Conservation (phyloP, 495 filamentous ascomycete species). For the Schizothecium vesticola region DNA sequence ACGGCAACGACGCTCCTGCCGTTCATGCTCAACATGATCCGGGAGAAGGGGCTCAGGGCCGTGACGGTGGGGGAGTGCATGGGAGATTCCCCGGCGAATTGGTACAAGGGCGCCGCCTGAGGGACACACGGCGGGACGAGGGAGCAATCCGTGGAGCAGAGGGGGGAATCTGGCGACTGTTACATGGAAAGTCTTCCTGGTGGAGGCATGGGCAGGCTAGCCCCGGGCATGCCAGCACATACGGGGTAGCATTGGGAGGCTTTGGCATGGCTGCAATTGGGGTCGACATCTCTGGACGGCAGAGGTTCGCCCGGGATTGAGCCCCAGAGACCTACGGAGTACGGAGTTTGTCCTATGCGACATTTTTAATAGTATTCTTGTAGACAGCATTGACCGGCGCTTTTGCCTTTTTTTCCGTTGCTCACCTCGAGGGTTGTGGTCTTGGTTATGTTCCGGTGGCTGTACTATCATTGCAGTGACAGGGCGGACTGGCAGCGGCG, state of each 20-base stretch:
- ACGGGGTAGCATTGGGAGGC: not conserved
- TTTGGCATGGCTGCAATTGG: not conserved
- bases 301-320: not conserved
- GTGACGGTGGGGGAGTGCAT: constrained; percentile 60
- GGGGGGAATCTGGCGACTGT: not conserved
- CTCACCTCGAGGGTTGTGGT: not conserved
- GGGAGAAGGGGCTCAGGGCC: constrained; percentile 24
- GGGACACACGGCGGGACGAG: not conserved
- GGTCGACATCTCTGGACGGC: not conserved
- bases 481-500: not conserved
- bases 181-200: not conserved
- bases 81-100: constrained; percentile 50
- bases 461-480: not conserved
- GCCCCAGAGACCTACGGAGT: not conserved
- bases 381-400: not conserved
- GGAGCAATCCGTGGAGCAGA: not conserved
- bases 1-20: constrained; percentile 29
- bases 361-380: not conserved
- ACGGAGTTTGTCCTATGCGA: not conserved
- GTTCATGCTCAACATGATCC: constrained; percentile 28
- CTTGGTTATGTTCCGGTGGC: not conserved
- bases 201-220: not conserved
- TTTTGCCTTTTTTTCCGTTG: not conserved
- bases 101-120: constrained; percentile 45
- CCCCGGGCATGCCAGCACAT: not conserved